Base-by-base conservation (phyloP, 257 asterid genomes). In the Capsicum rhomboideum region DNA sequence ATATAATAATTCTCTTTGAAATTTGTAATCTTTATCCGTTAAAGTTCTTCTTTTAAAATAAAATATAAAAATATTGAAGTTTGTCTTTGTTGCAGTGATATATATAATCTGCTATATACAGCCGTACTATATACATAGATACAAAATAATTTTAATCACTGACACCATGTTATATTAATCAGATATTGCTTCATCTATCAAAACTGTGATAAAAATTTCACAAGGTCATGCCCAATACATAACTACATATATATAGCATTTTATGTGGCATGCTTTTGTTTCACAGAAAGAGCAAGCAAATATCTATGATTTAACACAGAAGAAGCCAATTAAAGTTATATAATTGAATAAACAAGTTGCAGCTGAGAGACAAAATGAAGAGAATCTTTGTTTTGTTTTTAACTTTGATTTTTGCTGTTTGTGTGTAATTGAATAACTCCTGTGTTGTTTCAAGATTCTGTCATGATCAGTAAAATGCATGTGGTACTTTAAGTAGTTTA, bases 381-480 rank as follows among this genome's bases (percentile, higher is more conserved):
- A 88, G 92, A 91, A 90, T 90, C 92, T 91, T 91, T 28, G 53
- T 82, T 87, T 91, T 88, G 87, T 88, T 86, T 88, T 66, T 23
- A 83, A 53, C 74, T 58, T 54, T 82, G 63, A 71, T 80, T 72
- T 82, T 83, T 79, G 68, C 84, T 84, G 89, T 84, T 85, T 81
- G 58, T 9, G 58, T 81, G 74, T 23, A 77, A 40, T 40, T 64
- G 44, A 64, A 64, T 64, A 50, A 26, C 10, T 14, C 42, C 4
- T 67, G 10, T 75, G 13, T 77, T 77, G 59, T 26, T n/a, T 46
- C 40, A 77, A 50, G 82, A 77, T 50, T 77, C 82, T 77, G 28
- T 77, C 63, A 50, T 75, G 44, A 31, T 26, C 81, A 75, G 81
- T 75, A 50, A 50, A 75, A 50, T 50, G 44, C 81, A 75, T 77